phyloP scores from a whole-genome alignment of 2,329 filamentous ascomycete genomes.

The Alternaria gaisen region DNA sequence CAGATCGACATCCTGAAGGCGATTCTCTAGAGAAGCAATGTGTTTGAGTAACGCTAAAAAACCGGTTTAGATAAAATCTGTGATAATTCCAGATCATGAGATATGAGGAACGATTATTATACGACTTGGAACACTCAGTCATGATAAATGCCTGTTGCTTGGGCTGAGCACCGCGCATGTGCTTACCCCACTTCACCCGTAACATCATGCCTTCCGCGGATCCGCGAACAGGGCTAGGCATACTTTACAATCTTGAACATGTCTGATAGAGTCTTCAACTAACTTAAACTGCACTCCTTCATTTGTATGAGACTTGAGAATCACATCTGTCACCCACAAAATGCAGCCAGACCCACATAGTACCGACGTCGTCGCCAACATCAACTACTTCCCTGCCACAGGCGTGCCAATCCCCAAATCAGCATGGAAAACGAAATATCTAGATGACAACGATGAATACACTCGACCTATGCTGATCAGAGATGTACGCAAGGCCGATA shows the following conservation, averaged over 20 bases:
- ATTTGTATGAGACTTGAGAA: too few relatives aligned
- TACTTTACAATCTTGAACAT: neutral
- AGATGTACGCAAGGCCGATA: conserved; percentile 55
- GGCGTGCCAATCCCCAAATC: conserved; percentile 21
- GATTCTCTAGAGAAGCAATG: conserved; percentile 39
- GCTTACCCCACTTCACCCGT: conserved; percentile 12
- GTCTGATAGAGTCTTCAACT: neutral
- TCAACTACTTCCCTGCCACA: conserved; percentile 30
- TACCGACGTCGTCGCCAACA: conserved; percentile 23
- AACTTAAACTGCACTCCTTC: neutral
- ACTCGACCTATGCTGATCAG: conserved; percentile 46
- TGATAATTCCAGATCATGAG: neutral
- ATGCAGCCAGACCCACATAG: conserved; percentile 5
- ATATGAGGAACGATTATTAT: conserved; percentile 7
- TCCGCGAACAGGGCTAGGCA: neutral
- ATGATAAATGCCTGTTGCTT: neutral
- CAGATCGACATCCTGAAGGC: conserved; percentile 66
- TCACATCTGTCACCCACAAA: neutral
- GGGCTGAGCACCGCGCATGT: neutral
- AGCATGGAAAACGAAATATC: conserved; percentile 23
- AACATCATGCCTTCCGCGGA: neutral
- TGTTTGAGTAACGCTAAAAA: neutral
- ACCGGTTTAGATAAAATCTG: conserved; percentile 1
- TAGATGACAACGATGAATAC: conserved; percentile 20
- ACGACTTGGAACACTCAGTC: conserved; percentile 1